Evolutionary conservation across 2,329 filamentous ascomycete species (phyloP).

Genomic region (Cryphonectria nitschkei): DNA sequence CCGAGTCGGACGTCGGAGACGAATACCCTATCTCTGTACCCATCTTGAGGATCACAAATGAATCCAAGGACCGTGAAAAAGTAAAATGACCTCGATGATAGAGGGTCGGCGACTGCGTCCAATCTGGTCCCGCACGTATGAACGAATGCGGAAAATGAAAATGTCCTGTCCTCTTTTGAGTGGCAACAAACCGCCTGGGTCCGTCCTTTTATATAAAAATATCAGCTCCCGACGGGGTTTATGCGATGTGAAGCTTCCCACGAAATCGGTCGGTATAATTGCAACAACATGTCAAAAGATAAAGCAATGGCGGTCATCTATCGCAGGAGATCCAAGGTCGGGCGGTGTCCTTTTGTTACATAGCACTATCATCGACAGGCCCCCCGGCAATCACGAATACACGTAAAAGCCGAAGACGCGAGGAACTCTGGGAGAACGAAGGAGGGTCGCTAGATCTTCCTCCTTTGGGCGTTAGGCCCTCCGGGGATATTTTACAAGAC

Average conservation of each 20-base stretch:
- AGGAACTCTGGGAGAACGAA: background rate
- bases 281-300: background rate
- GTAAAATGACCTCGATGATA: background rate
- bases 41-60: background rate
- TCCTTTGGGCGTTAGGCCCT: conserved; percentile 11
- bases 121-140: background rate
- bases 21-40: background rate
- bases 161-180: background rate
- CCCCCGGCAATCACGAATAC: background rate
- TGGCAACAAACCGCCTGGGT: background rate
- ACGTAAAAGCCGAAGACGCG: conserved; percentile 18
- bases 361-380: too few species aligned
- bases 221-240: background rate
- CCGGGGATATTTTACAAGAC: conserved; percentile 3
- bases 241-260: background rate
- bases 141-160: background rate
- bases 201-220: background rate
- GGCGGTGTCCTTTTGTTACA: too few species aligned
- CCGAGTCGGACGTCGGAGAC: conserved; percentile 18
- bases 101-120: background rate
- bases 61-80: background rate
- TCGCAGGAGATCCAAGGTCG: too few species aligned
- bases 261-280: background rate
- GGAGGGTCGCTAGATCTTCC: background rate
- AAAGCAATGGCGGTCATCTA: background rate